Evolutionary conservation across 768 basidiomycete genomes (phyloP), one percentile per base, ranked within the genome.

Genomic region (Guyanaporus albipodus): DNA sequence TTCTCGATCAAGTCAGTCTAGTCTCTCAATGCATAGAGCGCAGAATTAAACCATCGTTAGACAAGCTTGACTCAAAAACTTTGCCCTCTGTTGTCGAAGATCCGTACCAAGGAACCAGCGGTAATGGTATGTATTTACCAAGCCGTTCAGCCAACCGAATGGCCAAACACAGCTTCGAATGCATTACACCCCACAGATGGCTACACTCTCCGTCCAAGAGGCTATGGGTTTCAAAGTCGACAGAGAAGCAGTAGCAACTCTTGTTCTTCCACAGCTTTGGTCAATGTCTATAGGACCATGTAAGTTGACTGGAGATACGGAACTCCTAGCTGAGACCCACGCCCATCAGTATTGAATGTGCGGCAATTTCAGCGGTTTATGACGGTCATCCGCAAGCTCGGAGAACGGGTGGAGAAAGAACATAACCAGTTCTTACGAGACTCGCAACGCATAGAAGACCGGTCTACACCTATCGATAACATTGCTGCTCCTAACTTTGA

Each of bases 171-270:
- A 31, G 29, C n/a, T n/a, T 38, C 32, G 39, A 31, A 50, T 48
- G 15, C 6, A 49, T 29, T 26, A 19, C 45, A 40, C 33, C 47
- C 21, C 41, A 32, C 52, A 91, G 90, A 87, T 92, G 82, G 87
- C 88, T 3, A 91, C 91, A 0, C 71, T 92, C 34, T 79, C 78
- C 18, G 91, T 97, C 0, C 94, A 97, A 68, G 93, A 94, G 64
- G 91, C 91, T 1, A 97, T 96, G 94, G 93, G 94, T 8, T 77
- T 82, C 55, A 96, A 95, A 63, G 84, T 97, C 2, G 94, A 96
- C 56, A 79, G 92, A 38, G 91, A 94, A 67, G 91, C 93, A 9
- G 88, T 92, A 10, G 91, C 91, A 3, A 89, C 86, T 0, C 73
- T 91, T 34, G 88, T 95, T 24, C 71, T 95, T 11, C 91, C 91